Evolutionary conservation across 2,329 filamentous ascomycete species (phyloP).

Genomic region (Hirsutella rhossiliensis): DNA sequence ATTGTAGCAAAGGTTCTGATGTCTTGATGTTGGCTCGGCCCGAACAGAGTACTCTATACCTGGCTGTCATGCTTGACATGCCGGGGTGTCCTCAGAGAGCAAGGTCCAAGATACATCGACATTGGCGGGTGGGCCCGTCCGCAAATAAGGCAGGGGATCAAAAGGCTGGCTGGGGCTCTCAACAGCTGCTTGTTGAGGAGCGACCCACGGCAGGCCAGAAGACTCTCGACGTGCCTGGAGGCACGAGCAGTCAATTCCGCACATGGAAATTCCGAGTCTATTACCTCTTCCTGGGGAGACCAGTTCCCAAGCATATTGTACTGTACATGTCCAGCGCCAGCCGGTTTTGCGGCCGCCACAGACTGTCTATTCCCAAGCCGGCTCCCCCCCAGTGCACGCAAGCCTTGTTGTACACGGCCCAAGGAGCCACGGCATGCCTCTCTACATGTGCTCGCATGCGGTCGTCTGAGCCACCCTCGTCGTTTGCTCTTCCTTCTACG

Average conservation of each 20-base stretch:
- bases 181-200: too few species aligned
- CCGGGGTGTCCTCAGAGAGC: too few species aligned
- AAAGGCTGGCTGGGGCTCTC: too few species aligned
- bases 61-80: too few species aligned
- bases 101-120: too few species aligned
- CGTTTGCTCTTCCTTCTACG: conserved; percentile 43
- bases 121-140: too few species aligned
- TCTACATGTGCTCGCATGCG: not conserved
- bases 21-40: too few species aligned
- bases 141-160: too few species aligned
- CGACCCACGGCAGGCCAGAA: too few species aligned
- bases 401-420: not conserved
- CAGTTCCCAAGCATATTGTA: conserved; percentile 9
- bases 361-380: conserved; percentile 8
- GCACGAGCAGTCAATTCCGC: not conserved
- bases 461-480: not conserved
- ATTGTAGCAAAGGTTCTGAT: too few species aligned
- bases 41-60: too few species aligned
- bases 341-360: conserved; percentile 6
- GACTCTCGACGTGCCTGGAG: too few species aligned
- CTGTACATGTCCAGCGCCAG: conserved; percentile 12
- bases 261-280: not conserved
- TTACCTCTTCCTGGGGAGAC: not conserved
- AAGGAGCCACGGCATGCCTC: not conserved
- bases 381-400: conserved; percentile 1